Percentiles rank a stretch among this genome's conserved stretches.
Evolutionary conservation across 768 basidiomycete species (phyloP).

Genomic region (Paxillus rubicundulus): DNA sequence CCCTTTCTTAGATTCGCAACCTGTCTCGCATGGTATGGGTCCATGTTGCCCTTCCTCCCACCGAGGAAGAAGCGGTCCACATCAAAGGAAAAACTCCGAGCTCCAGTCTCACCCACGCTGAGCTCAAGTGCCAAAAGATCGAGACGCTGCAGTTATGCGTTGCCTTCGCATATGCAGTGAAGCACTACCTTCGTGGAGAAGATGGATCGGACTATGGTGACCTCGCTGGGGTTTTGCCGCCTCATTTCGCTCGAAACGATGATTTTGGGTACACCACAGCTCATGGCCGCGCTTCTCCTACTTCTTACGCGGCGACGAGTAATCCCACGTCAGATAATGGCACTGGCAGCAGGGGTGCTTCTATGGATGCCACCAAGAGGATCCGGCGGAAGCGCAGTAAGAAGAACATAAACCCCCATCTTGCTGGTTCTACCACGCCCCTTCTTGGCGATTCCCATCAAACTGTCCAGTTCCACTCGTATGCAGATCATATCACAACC

Average conservation of each 20-base stretch:
- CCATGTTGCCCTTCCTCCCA: conserved; percentile 63
- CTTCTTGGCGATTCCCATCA: conserved; percentile 55
- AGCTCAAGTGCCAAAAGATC: conserved; percentile 65
- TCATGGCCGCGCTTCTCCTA: conserved; percentile 26
- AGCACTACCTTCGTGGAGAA: conserved; percentile 83
- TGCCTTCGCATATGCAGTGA: conserved; percentile 67
- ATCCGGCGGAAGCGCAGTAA: conserved; percentile 72
- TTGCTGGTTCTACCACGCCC: conserved; percentile 51
- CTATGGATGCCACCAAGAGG: conserved; percentile 60
- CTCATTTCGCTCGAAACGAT: conserved; percentile 51
- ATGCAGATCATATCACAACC: conserved; percentile 58
- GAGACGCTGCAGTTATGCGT: conserved; percentile 67
- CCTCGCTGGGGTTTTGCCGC: conserved; percentile 63
- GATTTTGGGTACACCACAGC: conserved; percentile 41
- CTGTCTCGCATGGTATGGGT: conserved; percentile 79
- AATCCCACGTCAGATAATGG: conserved; percentile 31
- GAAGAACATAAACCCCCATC: conserved; percentile 34
- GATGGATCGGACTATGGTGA: conserved; percentile 73
- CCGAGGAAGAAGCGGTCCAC: conserved; percentile 41
- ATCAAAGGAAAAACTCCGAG: conserved; percentile 53
- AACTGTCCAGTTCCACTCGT: conserved; percentile 58
- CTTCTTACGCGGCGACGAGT: conserved; percentile 44
- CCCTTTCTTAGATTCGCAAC: conserved; percentile 53
- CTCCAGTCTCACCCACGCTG: conserved; percentile 43
- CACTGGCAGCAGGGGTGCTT: conserved; percentile 16